Conservation (phyloP, 169 alveolate species). For the Cryptosporidium tyzzeri region DNA sequence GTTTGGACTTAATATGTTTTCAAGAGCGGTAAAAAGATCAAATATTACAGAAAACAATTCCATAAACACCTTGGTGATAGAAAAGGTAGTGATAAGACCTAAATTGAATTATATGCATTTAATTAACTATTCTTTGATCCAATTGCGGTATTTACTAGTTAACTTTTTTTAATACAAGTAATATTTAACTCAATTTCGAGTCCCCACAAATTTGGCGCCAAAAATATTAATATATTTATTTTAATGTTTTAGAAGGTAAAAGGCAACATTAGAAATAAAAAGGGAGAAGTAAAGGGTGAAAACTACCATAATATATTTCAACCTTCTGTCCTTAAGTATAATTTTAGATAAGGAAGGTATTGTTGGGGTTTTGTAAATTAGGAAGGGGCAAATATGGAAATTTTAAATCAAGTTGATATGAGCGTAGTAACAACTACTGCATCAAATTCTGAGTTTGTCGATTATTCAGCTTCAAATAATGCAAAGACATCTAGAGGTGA, state of each 20-base stretch:
- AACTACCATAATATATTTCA: background rate
- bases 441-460: slow-evolving; percentile 45
- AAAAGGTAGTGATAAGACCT: too few relatives aligned
- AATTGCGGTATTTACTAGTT: slow-evolving; percentile 12
- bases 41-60: background rate
- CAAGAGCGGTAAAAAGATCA: background rate
- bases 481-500: slow-evolving; percentile 20
- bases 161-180: background rate
- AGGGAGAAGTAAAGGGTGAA: background rate
- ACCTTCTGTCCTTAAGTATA: background rate
- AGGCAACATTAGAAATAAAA: background rate
- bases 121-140: background rate
- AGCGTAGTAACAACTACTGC: slow-evolving; percentile 70
- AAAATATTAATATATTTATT: background rate
- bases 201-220: slow-evolving; percentile 41
- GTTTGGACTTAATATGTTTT: background rate
- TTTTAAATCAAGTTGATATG: slow-evolving; percentile 35
- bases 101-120: background rate
- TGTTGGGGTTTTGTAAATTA: background rate
- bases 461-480: slow-evolving; percentile 40
- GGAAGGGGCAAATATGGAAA: slow-evolving; percentile 8
- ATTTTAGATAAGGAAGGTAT: background rate
- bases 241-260: background rate
- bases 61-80: background rate
- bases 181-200: slow-evolving; percentile 25